phyloP scores from a whole-genome alignment of 768 basidiomycete genomes.

The Suillus tomentosus region DNA sequence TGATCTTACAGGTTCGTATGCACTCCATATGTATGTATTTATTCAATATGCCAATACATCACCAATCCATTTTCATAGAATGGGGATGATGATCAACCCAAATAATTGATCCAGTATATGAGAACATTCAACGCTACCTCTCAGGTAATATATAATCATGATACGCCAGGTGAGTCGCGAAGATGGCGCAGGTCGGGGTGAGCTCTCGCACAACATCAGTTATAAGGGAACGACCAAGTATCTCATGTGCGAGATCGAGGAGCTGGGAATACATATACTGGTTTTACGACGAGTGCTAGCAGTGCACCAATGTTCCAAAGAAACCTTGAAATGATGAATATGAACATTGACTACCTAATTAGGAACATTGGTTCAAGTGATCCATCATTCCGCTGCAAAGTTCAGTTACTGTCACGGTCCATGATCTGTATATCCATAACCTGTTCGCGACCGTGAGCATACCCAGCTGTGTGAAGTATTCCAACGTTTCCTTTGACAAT shows the following conservation, averaged over 20 bases:
- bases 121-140: not conserved
- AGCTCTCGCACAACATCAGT: not conserved
- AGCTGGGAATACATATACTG: not conserved
- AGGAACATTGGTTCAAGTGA: slow-evolving; percentile 3
- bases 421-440: not conserved
- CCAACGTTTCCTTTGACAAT: not conserved
- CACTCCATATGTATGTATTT: no score
- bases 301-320: not conserved
- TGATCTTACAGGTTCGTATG: no score
- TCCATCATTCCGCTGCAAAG: not conserved
- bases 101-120: not conserved
- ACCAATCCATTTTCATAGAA: no score
- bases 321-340: not conserved
- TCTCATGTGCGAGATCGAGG: not conserved
- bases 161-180: no score
- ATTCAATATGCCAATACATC: no score
- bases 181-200: not conserved
- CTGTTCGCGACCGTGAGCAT: not conserved
- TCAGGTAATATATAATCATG: not conserved
- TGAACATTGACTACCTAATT: not conserved
- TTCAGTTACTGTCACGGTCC: not conserved
- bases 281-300: not conserved
- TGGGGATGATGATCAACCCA: not conserved
- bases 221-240: not conserved
- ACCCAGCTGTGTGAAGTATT: not conserved